These are phyloP conservation scores for Avicennia marina DNA, from an alignment of 257 asterid species.

Conservation along the genomic window DNA sequence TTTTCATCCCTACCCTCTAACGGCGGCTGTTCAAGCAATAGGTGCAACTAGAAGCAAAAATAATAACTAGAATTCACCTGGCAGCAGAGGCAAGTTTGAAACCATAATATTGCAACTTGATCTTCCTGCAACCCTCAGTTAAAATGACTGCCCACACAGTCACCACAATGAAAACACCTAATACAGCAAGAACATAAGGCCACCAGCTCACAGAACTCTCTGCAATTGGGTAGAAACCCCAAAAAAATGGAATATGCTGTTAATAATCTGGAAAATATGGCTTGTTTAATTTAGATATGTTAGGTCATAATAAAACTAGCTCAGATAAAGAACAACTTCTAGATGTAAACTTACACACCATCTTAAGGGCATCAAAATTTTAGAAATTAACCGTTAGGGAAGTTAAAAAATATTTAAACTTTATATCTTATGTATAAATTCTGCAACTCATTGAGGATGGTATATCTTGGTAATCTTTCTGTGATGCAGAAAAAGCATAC, in stretches of 20 bases:
- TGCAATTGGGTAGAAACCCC: conserved; percentile 36
- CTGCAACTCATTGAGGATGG: neutral
- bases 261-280: too few relatives aligned
- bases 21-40: neutral
- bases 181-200: conserved; percentile 71
- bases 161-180: conserved; percentile 72
- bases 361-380: too few relatives aligned
- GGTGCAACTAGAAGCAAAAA: neutral
- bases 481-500: neutral
- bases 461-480: neutral
- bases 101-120: conserved; percentile 93
- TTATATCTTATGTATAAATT: neutral
- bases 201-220: conserved; percentile 82
- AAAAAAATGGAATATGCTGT: neutral
- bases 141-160: conserved; percentile 96
- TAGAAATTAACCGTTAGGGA: too few relatives aligned
- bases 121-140: conserved; percentile 97
- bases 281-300: too few relatives aligned
- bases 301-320: neutral
- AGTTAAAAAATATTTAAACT: neutral
- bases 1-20: too few relatives aligned
- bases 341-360: neutral
- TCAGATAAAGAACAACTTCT: neutral
- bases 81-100: conserved; percentile 92
- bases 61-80: conserved; percentile 40